Evolutionary conservation across 352 stramenopile genomes (phyloP), one percentile per base, ranked within the genome.

Genomic region (Globisporangium cylindrosporum): DNA sequence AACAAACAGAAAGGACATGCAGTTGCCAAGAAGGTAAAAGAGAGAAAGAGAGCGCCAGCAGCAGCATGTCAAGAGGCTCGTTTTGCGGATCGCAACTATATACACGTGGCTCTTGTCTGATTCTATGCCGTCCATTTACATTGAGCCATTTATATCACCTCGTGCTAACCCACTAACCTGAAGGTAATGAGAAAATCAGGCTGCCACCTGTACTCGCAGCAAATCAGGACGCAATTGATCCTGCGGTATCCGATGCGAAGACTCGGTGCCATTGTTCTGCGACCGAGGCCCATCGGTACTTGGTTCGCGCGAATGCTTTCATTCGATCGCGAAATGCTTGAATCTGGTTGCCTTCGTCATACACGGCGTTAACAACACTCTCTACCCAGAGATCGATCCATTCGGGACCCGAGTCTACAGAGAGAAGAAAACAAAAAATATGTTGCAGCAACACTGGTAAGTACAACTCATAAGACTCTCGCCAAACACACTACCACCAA

Each of bases 341-440:
- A 15, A 70, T 68, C 64, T 79, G 60, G n/a, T 32, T 48, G 5
- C 73, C 56, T n/a, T 74, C 60, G 8, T 81, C 64, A 2, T 9
- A 51, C 27, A 78, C 78, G 4, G 83, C 82, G 7, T 78, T 58
- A 0, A 81, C 36, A 10, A 95, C 80, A 25, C 73, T 80, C 20
- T 78, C 66, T 5, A 90, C 59, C 84, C 84, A 95, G 32, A 76
- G 43, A 3, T 80, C 61, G 15, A 82, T 27, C 85, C 85, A 95
- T 60, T 64, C 58, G 4, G 29, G n/a, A 32, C 56, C 43, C 20
- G 49, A 48, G 29, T 64, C 70, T 15, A 65, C 56, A 32, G 4
- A 34, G 27, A 43, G 20, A 59, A 4, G 22, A 15, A 32, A 32
- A 4, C 41, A 36, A 25, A 32, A 12, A 12, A 59, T 10, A 34